These are phyloP conservation scores for Wickerhamiella spandovensis DNA, from an alignment of 805 yeast species.

Conservation along the genomic window DNA sequence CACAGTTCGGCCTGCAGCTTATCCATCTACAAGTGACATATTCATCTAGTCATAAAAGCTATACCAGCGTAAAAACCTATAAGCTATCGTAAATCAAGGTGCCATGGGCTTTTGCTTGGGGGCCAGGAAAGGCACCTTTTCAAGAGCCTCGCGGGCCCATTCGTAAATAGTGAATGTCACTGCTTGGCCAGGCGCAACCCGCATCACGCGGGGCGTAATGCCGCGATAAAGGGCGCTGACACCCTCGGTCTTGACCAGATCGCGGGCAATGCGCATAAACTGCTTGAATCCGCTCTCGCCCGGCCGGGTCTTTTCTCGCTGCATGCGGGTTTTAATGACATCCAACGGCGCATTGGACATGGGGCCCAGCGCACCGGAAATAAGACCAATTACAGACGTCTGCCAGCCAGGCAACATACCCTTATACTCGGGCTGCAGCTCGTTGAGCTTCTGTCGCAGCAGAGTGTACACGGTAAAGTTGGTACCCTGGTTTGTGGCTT, in stretches of 20 bases:
- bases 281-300: constrained; percentile 60
- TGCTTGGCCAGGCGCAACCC: constrained; percentile 99
- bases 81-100: not conserved
- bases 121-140: constrained; percentile 17
- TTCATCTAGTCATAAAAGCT: not conserved
- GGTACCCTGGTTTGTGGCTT: constrained; percentile 97
- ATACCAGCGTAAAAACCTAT: no score
- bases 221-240: constrained; percentile 83
- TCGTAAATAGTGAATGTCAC: constrained; percentile 97
- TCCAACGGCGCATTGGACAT: constrained; percentile 95
- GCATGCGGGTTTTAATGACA: constrained; percentile 93
- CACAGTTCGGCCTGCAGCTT: no score
- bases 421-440: constrained; percentile 37
- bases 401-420: constrained; percentile 77
- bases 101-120: constrained; percentile 7
- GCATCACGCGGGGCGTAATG: constrained; percentile 95
- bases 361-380: constrained; percentile 96
- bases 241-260: constrained; percentile 81
- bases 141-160: constrained; percentile 59
- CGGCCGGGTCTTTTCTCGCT: constrained; percentile 59
- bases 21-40: no score
- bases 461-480: constrained; percentile 91
- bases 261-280: constrained; percentile 67
- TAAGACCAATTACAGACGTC: constrained; percentile 79
- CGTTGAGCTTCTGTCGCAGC: constrained; percentile 57